Base-by-base conservation (phyloP, 192 early-diverging fungal genomes). In the Gryganskiella cystojenkinii region DNA sequence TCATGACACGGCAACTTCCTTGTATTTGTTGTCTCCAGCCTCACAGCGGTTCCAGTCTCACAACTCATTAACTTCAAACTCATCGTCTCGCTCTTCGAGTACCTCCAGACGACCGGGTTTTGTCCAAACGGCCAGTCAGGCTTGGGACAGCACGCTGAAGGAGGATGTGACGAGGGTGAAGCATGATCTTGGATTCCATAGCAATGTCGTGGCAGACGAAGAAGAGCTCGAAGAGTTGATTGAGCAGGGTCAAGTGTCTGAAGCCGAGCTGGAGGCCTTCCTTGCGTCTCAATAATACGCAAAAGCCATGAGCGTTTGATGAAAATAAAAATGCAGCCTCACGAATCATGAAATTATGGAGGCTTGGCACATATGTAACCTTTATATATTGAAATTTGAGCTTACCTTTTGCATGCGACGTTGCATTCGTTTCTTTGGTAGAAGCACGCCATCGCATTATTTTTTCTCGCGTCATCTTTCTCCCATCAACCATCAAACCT, bases 171-270 rank as follows among this genome's bases (percentile, higher is more conserved):
- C 64, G 8, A 65, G 35, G 11, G 57, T 55, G 2, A 68, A 58
- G 31, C 74, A 78, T 34, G 61, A 78, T 24, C 50, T 78, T 24
- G 74, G 74, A 15, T 69, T 78, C 34, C 34, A 44, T 10, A 51
- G 54, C 15, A 24, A 52, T 1, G 53, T 78, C 35, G 57, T 59
- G 34, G 53, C 67, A 4, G 74, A 78, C 44, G 74, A 78, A 46
- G 74, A 78, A 22, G 74, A 78, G 46, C 49, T 78, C 47, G 74
- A 78, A 0, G 74, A 78, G 19, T 19, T 78, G 31, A 64, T 59
- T 47, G 61, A 68, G 52, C 61, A 69, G 8, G 74, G 74, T 10
- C 66, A 47, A 3, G 66, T 78, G 19, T 64, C 66, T 0, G 74
- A 78, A n/a, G 74, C 59, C 2, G 74, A 78, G 0, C 54, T 78